phyloP scores from a whole-genome alignment of 1,284 basidiomycete genomes.

The Naganishia sp. region DNA sequence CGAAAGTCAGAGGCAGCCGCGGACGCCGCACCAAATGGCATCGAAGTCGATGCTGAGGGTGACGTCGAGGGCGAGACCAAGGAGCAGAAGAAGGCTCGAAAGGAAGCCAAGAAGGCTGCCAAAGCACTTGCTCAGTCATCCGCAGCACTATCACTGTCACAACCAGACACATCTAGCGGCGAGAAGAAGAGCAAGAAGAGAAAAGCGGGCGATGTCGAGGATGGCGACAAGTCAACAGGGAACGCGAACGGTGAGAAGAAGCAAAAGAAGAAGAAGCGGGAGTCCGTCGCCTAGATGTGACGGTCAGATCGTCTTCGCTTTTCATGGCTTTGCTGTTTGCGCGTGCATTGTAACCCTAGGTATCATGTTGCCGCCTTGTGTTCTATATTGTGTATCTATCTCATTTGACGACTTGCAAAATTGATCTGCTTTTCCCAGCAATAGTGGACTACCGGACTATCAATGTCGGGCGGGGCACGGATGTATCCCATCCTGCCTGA shows the following conservation, averaged over 20 bases:
- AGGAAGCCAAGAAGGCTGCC: slow-evolving; percentile 55
- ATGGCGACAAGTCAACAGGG: slow-evolving; percentile 10
- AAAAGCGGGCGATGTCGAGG: slow-evolving; percentile 18
- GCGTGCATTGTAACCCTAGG: slow-evolving; percentile 23
- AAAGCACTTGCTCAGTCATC: slow-evolving; percentile 26
- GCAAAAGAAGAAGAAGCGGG: slow-evolving; percentile 29
- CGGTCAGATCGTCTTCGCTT: not conserved
- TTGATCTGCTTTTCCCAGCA: too few species aligned
- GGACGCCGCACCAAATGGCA: slow-evolving; percentile 46
- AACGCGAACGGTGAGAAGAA: slow-evolving; percentile 21
- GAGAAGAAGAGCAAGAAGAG: slow-evolving; percentile 23
- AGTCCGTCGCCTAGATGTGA: slow-evolving; percentile 24
- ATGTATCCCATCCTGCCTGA: too few species aligned
- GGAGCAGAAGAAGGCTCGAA: slow-evolving; percentile 64
- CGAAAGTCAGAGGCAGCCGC: slow-evolving; percentile 61
- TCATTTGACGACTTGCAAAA: not conserved
- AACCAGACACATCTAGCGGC: slow-evolving; percentile 24
- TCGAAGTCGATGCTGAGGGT: slow-evolving; percentile 54
- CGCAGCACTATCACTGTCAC: slow-evolving; percentile 15
- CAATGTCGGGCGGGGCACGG: too few species aligned
- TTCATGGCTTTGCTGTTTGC: not conserved
- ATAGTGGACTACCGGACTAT: too few species aligned
- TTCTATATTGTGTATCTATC: slow-evolving; percentile 30
- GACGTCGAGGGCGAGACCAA: slow-evolving; percentile 55
- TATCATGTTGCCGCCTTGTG: slow-evolving; percentile 10